These are phyloP conservation scores for Paramicrosporidium saccamoebae DNA, from an alignment of 371 early-diverging fungal genomes.

Conservation along the genomic window DNA sequence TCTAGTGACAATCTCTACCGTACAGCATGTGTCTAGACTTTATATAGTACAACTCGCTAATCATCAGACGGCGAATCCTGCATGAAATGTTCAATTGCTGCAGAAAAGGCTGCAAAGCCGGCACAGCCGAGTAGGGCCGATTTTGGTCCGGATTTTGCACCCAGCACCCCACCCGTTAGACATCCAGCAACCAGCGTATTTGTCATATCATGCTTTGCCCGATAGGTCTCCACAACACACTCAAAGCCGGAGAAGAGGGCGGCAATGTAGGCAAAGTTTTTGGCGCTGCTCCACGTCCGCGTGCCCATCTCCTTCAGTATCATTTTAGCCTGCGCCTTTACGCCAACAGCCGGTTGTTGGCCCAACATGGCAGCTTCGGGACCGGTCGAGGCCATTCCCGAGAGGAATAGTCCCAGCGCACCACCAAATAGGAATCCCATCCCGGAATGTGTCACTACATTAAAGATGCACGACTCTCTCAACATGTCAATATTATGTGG, in stretches of 20 bases:
- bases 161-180: constrained; percentile 60
- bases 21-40: too few relatives aligned
- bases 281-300: constrained; percentile 41
- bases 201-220: constrained; percentile 69
- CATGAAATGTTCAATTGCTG: constrained; percentile 59
- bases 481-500: too few relatives aligned
- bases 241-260: constrained; percentile 67
- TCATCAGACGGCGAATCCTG: too few relatives aligned
- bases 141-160: constrained; percentile 37
- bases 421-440: too few relatives aligned
- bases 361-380: constrained; percentile 12
- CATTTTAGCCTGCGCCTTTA: constrained; percentile 40
- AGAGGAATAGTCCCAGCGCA: too few relatives aligned
- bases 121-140: constrained; percentile 49
- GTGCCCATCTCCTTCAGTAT: constrained; percentile 60
- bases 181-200: constrained; percentile 70
- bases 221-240: constrained; percentile 76
- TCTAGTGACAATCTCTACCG: too few relatives aligned
- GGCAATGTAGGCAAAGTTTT: constrained; percentile 68
- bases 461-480: too few relatives aligned
- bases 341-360: constrained; percentile 24
- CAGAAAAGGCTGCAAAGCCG: constrained; percentile 75
- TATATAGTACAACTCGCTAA: too few relatives aligned
- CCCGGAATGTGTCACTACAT: constrained; percentile 5
- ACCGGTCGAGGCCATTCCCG: constrained; percentile 14